Percentiles rank a stretch among this genome's conserved stretches.
Evolutionary conservation across 345 rosid genomes (phyloP).

Genomic region (Populus nigra): DNA sequence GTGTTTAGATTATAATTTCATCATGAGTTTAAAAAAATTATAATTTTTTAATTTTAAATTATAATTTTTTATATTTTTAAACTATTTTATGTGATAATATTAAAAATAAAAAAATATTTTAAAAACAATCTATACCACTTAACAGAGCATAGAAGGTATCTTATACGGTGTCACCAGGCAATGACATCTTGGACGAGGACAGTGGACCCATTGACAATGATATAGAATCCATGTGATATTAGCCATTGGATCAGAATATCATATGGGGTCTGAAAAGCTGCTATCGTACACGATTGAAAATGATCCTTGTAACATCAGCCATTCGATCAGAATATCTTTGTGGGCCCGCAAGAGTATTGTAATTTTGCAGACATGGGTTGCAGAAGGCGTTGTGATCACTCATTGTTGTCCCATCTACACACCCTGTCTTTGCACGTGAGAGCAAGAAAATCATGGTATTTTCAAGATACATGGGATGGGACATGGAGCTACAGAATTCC

Average conservation of each 20-base stretch:
- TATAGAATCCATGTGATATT: constrained; percentile 4
- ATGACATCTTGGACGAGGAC: neutral
- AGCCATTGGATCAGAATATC: constrained; percentile 17
- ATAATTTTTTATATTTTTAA: no score
- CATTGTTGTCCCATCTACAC: neutral
- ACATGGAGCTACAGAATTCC: no score
- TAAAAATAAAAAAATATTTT: no score
- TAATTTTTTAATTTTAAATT: no score
- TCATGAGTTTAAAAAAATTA: no score
- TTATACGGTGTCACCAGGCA: neutral
- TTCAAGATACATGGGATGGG: neutral
- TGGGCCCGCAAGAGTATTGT: constrained; percentile 3
- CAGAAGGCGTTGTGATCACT: neutral
- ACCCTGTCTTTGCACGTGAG: constrained; percentile 6
- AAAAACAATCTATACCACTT: no score
- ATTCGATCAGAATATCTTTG: constrained; percentile 6
- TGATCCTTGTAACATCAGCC: neutral
- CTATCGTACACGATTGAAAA: no score
- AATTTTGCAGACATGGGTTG: neutral
- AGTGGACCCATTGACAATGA: neutral
- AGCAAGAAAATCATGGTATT: neutral
- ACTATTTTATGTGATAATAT: no score
- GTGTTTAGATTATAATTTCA: no score
- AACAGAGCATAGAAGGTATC: neutral
- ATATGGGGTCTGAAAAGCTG: neutral